Evolutionary conservation across 345 rosid genomes (phyloP), one percentile per base, ranked within the genome.

Genomic region (Luvunga scandens): DNA sequence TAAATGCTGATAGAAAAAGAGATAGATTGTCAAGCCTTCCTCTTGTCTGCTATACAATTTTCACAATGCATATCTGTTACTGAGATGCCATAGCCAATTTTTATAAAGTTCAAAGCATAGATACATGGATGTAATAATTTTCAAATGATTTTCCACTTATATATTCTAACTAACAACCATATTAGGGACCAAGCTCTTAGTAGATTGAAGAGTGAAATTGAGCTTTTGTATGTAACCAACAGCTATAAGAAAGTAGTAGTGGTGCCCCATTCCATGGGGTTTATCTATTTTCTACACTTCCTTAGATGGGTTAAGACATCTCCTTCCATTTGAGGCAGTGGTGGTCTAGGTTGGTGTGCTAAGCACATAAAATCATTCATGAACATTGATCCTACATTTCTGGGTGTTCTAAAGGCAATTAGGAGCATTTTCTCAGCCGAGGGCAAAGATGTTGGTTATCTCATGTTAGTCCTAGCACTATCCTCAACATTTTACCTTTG

Each of bases 251-350:
- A 89, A 87, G 97, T 90, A 71, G 95, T 88, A 24, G 94, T 90
- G 84, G 88, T 90, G 83, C 95, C 98, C 34, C 94, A 94, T 85
- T 90, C 92, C 30, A 89, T 89, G 97, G 94, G 94, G 56, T 90
- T 80, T 61, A 71, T 82, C 76, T 93, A 93, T 84, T 92, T 92
- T 66, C 95, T 94, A 72, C 92, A 94, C 84, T 92, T 93, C 86
- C 91, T 91, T 66, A 91, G 90, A 83, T 92, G 94, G 98, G 92
- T 94, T 50, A 93, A 90, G 86, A 69, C 86, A 61, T 89, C 91
- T 71, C 80, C 89, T 81, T 85, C 87, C 1, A 71, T 84, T 78
- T 90, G 97, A 45, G 95, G 94, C 0, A 86, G 89, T 64, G 94
- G 93, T 38, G 92, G 91, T 65, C 71, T 87, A 19, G 80, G 85